Percentiles rank a stretch among this genome's conserved stretches.
Evolutionary conservation across 139 green algal genomes (phyloP).

Genomic region (Coelastrella sp.): DNA sequence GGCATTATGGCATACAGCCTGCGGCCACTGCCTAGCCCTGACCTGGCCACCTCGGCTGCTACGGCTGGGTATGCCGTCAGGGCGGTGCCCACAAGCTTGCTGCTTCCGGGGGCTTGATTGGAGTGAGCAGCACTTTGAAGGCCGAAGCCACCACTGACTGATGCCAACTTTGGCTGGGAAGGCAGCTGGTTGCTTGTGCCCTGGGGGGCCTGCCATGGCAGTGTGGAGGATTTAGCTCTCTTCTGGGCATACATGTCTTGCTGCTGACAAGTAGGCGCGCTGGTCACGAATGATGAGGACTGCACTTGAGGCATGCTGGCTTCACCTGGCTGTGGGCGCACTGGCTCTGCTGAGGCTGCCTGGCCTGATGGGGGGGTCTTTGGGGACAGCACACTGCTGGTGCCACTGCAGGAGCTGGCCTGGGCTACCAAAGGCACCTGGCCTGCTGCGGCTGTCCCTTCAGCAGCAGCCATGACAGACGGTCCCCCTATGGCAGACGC

Average conservation of each 20-base stretch:
- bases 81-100: constrained; percentile 4
- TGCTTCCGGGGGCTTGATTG: no score
- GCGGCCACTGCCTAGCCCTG: not conserved
- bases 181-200: not conserved
- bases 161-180: not conserved
- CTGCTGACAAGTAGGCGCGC: not conserved
- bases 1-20: not conserved
- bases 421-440: not conserved
- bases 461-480: not conserved
- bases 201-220: no score
- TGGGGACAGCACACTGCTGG: not conserved
- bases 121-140: no score
- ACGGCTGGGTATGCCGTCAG: constrained; percentile 22
- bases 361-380: not conserved
- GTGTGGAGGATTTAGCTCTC: no score
- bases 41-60: not conserved
- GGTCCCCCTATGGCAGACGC: not conserved
- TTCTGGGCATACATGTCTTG: not conserved
- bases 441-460: not conserved
- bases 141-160: not conserved
- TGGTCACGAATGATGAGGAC: not conserved
- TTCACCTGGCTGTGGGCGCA: not conserved
- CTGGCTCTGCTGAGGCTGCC: not conserved
- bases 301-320: not conserved
- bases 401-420: not conserved